phyloP scores from a whole-genome alignment of 1,284 basidiomycete species.

The Ceratobasidium sp. region DNA sequence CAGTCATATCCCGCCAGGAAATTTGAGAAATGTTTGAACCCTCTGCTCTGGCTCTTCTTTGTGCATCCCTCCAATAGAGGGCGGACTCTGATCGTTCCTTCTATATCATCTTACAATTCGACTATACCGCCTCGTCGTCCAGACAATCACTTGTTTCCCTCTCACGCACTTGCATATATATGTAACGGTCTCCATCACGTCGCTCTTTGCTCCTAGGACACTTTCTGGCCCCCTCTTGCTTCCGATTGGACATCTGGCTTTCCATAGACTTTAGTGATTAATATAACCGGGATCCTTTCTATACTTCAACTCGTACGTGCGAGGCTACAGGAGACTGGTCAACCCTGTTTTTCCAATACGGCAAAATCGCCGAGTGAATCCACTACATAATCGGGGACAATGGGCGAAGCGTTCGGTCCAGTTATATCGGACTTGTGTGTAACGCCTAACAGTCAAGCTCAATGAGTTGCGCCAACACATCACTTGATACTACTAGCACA shows the following conservation, averaged over 20 bases:
- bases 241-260: conserved; percentile 38
- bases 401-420: conserved; percentile 74
- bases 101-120: conserved; percentile 35
- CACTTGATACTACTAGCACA: conserved; percentile 51
- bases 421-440: conserved; percentile 75
- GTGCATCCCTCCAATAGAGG: conserved; percentile 32
- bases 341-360: conserved; percentile 47
- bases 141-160: conserved; percentile 44
- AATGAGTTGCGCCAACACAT: conserved; percentile 29
- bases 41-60: conserved; percentile 24
- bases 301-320: background rate
- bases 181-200: conserved; percentile 42
- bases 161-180: conserved; percentile 45
- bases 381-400: conserved; percentile 85
- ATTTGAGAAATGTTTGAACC: conserved; percentile 27
- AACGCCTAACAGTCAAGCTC: conserved; percentile 66
- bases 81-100: conserved; percentile 34
- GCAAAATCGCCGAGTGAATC: conserved; percentile 79
- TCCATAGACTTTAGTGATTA: conserved; percentile 45
- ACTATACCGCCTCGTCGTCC: conserved; percentile 30
- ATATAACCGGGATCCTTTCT: conserved; percentile 40
- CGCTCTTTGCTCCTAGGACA: conserved; percentile 44
- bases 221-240: conserved; percentile 23
- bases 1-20: background rate
- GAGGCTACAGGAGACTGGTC: background rate